Percentiles rank a stretch among this genome's conserved stretches.
These are phyloP conservation scores for Trichoderma arundinaceum DNA, from an alignment of 2,329 filamentous ascomycete genomes.

Conservation along the genomic window DNA sequence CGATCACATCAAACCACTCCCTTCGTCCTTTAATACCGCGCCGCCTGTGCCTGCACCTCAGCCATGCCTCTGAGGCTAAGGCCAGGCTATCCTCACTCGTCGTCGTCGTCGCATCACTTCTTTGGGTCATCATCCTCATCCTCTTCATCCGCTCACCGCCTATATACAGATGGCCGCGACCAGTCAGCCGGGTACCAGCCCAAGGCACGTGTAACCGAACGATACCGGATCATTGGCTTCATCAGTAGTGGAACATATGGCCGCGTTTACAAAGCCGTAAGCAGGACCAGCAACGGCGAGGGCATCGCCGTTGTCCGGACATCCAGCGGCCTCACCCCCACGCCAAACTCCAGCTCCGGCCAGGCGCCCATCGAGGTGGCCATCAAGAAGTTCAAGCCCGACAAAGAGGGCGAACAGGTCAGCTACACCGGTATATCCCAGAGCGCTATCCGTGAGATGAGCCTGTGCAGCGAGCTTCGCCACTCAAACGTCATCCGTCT, in stretches of 20 bases:
- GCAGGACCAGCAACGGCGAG: conserved; percentile 50
- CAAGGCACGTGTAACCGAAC: conserved; percentile 88
- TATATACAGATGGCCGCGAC: conserved; percentile 57
- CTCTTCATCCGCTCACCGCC: conserved; percentile 45
- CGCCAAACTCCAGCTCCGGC: conserved; percentile 40
- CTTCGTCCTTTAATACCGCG: background rate
- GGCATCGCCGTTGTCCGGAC: conserved; percentile 25
- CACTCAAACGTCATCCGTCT: conserved; percentile 90
- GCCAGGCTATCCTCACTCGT: conserved; percentile 38
- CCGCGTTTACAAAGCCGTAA: conserved; percentile 92
- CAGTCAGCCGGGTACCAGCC: conserved; percentile 64
- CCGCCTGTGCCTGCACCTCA: background rate
- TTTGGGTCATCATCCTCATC: conserved; percentile 27
- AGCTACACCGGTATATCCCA: conserved; percentile 98
- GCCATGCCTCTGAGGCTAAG: conserved; percentile 47
- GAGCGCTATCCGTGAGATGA: conserved; percentile 96
- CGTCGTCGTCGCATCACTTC: conserved; percentile 33
- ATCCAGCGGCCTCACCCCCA: conserved; percentile 54
- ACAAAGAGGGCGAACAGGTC: conserved; percentile 94
- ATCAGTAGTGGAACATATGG: conserved; percentile 98
- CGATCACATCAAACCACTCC: background rate
- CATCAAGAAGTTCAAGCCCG: conserved; percentile 99
- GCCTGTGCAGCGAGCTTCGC: conserved; percentile 87
- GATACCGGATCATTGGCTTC: conserved; percentile 96
- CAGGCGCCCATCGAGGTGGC: conserved; percentile 69